Conservation (phyloP, 2,329 filamentous ascomycete species). For the Fusarium sp. region DNA sequence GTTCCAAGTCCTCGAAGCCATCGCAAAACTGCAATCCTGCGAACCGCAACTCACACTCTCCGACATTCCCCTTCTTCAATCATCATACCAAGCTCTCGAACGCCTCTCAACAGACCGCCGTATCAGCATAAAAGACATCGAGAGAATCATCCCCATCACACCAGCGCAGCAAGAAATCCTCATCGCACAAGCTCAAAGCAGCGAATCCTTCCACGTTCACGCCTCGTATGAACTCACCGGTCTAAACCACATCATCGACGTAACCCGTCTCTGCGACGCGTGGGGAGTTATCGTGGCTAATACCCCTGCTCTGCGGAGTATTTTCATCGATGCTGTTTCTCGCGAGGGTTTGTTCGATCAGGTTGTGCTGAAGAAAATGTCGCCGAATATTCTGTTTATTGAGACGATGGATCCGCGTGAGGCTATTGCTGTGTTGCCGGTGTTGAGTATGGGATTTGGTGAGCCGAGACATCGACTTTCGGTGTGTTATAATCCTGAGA, state of each 20-base stretch:
- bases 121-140: conserved; percentile 58
- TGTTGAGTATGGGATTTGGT: conserved; percentile 50
- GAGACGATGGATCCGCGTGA: conserved; percentile 55
- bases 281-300: conserved; percentile 62
- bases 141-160: conserved; percentile 61
- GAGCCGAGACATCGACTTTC: conserved; percentile 63
- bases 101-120: conserved; percentile 57
- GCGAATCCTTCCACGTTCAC: conserved; percentile 57
- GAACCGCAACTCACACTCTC: conserved; percentile 61
- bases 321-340: conserved; percentile 63
- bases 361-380: conserved; percentile 59
- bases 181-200: conserved; percentile 56
- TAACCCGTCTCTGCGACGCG: conserved; percentile 58
- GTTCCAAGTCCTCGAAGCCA: conserved; percentile 57
- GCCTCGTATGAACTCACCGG: conserved; percentile 61
- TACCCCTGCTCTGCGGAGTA: conserved; percentile 59
- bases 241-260: conserved; percentile 54
- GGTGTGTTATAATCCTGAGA: conserved; percentile 58
- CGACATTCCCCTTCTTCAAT: conserved; percentile 60
- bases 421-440: conserved; percentile 55
- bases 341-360: conserved; percentile 62
- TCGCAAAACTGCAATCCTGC: conserved; percentile 54
- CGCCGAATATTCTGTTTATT: conserved; percentile 65
- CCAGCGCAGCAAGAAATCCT: conserved; percentile 62
- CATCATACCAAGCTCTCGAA: conserved; percentile 58